Percentiles rank a stretch among this genome's conserved stretches.
These are phyloP conservation scores for Sequoiadendron giganteum DNA, from an alignment of 75 land plant species.

Conservation along the genomic window DNA sequence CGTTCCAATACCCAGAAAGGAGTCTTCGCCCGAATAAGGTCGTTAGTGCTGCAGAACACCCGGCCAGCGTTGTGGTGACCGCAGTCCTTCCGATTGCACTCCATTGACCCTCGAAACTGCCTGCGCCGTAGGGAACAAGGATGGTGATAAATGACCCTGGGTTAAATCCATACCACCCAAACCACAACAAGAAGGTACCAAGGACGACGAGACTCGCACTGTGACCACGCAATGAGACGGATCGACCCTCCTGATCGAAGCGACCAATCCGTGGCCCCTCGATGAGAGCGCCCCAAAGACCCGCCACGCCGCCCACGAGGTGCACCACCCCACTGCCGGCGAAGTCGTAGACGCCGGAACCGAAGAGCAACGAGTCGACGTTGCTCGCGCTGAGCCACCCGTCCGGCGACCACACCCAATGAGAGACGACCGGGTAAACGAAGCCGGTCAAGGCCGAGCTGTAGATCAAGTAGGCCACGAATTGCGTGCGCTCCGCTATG, in stretches of 20 bases:
- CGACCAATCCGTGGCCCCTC: constrained; percentile 37
- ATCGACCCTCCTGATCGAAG: constrained; percentile 11
- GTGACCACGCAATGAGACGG: constrained; percentile 19
- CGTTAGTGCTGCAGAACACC: constrained; percentile 60
- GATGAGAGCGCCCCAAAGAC: constrained; percentile 32
- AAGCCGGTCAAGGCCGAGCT: constrained; percentile 66
- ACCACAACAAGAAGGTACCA: constrained; percentile 38
- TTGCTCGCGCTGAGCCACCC: constrained; percentile 46
- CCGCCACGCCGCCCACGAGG: constrained; percentile 41
- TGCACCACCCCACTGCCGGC: constrained; percentile 40
- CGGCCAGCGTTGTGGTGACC: constrained; percentile 82
- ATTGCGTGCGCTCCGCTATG: constrained; percentile 75
- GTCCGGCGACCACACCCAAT: constrained; percentile 58
- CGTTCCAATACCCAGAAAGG: constrained; percentile 78
- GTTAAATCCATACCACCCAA: constrained; percentile 67
- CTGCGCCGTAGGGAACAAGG: constrained; percentile 24
- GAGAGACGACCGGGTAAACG: constrained; percentile 75
- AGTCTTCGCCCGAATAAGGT: constrained; percentile 57
- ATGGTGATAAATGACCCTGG: constrained; percentile 78
- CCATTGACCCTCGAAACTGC: constrained; percentile 67
- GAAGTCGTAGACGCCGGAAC: constrained; percentile 31
- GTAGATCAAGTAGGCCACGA: constrained; percentile 69
- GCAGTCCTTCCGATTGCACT: constrained; percentile 78
- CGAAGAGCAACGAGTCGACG: constrained; percentile 21
- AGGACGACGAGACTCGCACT: constrained; percentile 34